Base-by-base conservation (phyloP, 2,329 filamentous ascomycete genomes). In the Cordyceps farinosa region DNA sequence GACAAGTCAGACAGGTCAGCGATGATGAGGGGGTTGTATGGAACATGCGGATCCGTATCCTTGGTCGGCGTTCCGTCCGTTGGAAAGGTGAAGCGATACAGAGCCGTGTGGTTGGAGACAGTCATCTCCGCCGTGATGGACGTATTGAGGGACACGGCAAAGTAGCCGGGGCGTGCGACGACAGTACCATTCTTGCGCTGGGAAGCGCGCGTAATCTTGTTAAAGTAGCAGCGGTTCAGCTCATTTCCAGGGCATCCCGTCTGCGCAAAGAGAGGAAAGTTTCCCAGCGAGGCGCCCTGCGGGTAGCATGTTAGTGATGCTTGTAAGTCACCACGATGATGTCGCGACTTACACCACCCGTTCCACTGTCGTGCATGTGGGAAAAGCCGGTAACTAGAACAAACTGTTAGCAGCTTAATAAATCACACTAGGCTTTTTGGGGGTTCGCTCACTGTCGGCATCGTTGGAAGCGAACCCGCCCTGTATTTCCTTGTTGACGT, bases 51-150 rank as follows among this genome's bases (percentile, higher is more conserved):
- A 9, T 62, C 65, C 10, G 59, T 55, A 1, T 34, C 22, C 45
- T 69, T 68, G 9, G 66, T 66, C 2, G 67, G 66, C 9, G 61
- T 63, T 8, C 70, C 70, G 10, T 69, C 69, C 3, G 74, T 74
- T 1, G 78, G 77, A 65, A 88, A 88, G 1, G 79, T 80, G 71
- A 89, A 89, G 22, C 82, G 78, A 67, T 87, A 89, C 4, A 89
- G 75, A 3, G 84, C 83, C 5, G 85, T 81, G 67, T 83, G 85
- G 67, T 85, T 80, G 0, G 85, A 80, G 1, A 82, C 79, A 0
- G 86, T 87, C 80, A 89, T 88, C 71, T 89, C 86, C 1, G 83
- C 82, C n/a, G 75, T 75, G 54, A 89, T 80, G 2, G 80, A 80
- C 55, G 82, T 87, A 58, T 81, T 77, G 50, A 89, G 76, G 40